phyloP scores from a whole-genome alignment of 106 monocot species.

The Cymbidium sinense region DNA sequence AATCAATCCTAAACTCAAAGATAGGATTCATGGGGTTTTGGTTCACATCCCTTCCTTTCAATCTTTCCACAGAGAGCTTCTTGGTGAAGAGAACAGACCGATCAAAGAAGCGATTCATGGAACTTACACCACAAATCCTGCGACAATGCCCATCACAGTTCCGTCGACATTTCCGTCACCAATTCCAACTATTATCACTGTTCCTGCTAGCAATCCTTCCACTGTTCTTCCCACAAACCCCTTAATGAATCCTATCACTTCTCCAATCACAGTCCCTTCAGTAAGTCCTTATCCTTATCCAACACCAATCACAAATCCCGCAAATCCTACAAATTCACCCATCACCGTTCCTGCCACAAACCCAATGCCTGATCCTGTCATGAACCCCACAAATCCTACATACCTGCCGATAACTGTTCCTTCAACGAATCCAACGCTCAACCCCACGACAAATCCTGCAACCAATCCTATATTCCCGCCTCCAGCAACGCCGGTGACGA shows the following conservation, averaged over 20 bases:
- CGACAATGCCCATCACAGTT: constrained; percentile 22
- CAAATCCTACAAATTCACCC: constrained; percentile 21
- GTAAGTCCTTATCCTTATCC: constrained; percentile 16
- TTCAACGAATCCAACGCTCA: neutral
- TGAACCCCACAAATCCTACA: constrained; percentile 28
- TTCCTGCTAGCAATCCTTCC: constrained; percentile 41
- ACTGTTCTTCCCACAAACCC: constrained; percentile 29
- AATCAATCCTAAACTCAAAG: constrained; percentile 9
- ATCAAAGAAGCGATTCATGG: constrained; percentile 29
- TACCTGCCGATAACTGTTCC: constrained; percentile 19
- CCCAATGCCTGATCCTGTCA: constrained; percentile 21
- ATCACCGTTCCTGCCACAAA: constrained; percentile 15
- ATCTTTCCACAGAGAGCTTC: constrained; percentile 35
- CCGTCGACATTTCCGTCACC: constrained; percentile 30
- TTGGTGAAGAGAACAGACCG: neutral
- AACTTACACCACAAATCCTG: neutral
- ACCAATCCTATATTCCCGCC: constrained; percentile 30
- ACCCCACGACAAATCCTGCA: constrained; percentile 10
- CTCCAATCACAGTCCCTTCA: constrained; percentile 30
- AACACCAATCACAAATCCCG: constrained; percentile 27
- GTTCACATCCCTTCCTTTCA: constrained; percentile 13
- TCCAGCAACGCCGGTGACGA: constrained; percentile 5
- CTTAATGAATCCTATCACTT: neutral
- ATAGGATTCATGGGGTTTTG: constrained; percentile 19
- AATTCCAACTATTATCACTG: constrained; percentile 28